A percentile compares a stretch with the other conserved stretches of the same genome.
phyloP scores from a whole-genome alignment of 148 eudicot species.

The Vaccinium darrowii region DNA sequence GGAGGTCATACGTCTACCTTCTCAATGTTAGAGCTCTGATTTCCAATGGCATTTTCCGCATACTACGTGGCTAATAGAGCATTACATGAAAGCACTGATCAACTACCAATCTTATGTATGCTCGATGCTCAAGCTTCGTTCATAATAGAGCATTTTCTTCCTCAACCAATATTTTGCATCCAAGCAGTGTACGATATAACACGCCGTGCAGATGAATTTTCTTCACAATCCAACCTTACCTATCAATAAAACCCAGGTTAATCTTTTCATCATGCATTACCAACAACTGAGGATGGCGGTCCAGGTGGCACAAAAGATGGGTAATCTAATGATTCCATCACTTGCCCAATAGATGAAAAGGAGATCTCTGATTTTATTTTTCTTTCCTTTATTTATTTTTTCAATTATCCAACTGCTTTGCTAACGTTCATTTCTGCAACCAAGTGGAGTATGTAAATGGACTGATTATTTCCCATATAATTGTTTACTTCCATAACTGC shows the following conservation, averaged over 20 bases:
- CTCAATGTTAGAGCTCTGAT: background rate
- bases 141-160: background rate
- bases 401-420: background rate
- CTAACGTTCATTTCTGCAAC: background rate
- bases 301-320: background rate
- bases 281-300: background rate
- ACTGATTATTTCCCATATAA: background rate
- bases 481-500: background rate
- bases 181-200: background rate
- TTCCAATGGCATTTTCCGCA: background rate
- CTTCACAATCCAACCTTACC: background rate
- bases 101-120: background rate
- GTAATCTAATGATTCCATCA: background rate
- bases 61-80: background rate
- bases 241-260: background rate
- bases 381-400: too few species aligned
- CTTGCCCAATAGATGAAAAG: background rate
- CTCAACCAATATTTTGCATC: conserved; percentile 1
- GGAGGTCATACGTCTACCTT: background rate
- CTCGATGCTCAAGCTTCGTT: background rate
- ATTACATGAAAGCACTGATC: conserved; percentile 4
- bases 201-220: background rate
- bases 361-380: background rate
- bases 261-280: background rate
- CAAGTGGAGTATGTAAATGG: background rate